Percentiles rank a stretch among this genome's conserved stretches.
Evolutionary conservation across 2,329 filamentous ascomycete species (phyloP).

Genomic region (Fusarium sp.): DNA sequence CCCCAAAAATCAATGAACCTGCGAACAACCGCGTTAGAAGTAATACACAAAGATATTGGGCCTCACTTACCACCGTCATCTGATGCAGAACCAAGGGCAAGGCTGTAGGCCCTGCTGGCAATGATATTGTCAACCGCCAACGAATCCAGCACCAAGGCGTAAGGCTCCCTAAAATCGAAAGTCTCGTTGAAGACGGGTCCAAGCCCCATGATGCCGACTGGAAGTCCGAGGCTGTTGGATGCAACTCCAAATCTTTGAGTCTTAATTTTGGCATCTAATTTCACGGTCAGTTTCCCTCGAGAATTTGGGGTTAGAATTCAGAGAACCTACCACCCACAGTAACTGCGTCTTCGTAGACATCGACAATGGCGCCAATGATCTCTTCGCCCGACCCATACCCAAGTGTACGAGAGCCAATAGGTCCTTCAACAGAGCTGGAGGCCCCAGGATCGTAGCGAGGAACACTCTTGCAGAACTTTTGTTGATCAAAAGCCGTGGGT

Average conservation of each 20-base stretch:
- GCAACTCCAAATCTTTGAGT: constrained; percentile 38
- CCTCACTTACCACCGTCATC: background rate
- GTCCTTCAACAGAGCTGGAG: background rate
- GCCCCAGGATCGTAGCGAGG: constrained; percentile 1
- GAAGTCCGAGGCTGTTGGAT: constrained; percentile 18
- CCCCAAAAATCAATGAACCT: constrained; percentile 56
- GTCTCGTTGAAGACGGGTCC: constrained; percentile 33
- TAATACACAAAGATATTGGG: too few species aligned
- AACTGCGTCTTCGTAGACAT: constrained; percentile 2
- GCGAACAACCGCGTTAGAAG: too few species aligned
- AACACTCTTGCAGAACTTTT: constrained; percentile 28
- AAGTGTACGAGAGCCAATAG: constrained; percentile 10
- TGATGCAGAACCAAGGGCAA: constrained; percentile 33
- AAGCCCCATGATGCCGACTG: constrained; percentile 41
- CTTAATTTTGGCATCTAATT: constrained; percentile 3
- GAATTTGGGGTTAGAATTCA: too few species aligned
- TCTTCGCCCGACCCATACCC: constrained; percentile 23
- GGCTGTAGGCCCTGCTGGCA: constrained; percentile 43
- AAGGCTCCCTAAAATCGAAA: constrained; percentile 35
- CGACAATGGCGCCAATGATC: background rate
- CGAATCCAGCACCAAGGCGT: constrained; percentile 42
- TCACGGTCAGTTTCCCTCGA: background rate
- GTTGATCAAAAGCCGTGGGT: constrained; percentile 9
- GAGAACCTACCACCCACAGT: constrained; percentile 1
- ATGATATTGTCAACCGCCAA: constrained; percentile 38